Conservation (phyloP, 345 rosid genomes). For the Chamaenerion angustifolium region DNA sequence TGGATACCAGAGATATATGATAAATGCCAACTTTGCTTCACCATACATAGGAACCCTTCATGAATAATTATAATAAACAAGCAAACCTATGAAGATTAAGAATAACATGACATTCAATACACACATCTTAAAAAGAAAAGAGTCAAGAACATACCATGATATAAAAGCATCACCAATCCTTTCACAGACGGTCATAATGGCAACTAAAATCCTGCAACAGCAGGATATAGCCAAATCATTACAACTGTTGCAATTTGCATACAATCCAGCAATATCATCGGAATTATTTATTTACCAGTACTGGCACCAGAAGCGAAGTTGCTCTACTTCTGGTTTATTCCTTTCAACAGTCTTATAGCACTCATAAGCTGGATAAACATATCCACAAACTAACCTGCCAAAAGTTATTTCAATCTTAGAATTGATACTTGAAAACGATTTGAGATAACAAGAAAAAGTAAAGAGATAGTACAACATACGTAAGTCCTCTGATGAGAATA, state of each 20-base stretch:
- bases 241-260: not conserved
- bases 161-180: conserved; percentile 63
- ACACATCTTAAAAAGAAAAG: not conserved
- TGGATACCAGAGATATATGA: conserved; percentile 68
- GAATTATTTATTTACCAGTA: conserved; percentile 36
- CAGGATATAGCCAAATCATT: not conserved
- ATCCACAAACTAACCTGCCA: conserved; percentile 52
- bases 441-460: not conserved
- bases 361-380: conserved; percentile 71
- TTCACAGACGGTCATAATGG: conserved; percentile 53
- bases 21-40: conserved; percentile 71
- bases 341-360: conserved; percentile 63
- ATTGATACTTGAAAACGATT: not conserved
- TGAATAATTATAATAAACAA: conserved; percentile 10
- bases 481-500: conserved; percentile 26
- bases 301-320: conserved; percentile 77
- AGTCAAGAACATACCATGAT: conserved; percentile 33
- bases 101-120: not conserved
- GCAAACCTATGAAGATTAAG: not conserved
- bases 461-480: conserved; percentile 12
- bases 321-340: conserved; percentile 32
- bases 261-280: not conserved
- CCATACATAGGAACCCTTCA: conserved; percentile 72
- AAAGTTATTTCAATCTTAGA: not conserved
- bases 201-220: conserved; percentile 60